Evolutionary conservation across 345 rosid genomes (phyloP), one percentile per base, ranked within the genome.

Genomic region (Bretschneidera sinensis): DNA sequence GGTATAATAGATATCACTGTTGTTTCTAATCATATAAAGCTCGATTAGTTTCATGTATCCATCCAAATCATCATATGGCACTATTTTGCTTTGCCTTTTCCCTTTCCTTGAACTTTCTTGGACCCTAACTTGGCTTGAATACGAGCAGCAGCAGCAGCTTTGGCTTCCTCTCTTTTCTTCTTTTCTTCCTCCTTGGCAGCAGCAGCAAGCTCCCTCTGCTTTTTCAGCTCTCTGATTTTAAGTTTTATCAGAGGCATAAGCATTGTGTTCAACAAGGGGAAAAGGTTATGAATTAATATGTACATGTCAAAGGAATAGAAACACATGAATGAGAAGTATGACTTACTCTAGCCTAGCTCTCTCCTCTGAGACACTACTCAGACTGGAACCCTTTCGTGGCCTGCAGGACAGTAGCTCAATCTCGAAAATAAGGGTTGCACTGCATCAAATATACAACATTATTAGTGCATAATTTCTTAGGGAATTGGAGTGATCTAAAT

Each of bases 311-410:
- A 7, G 11, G 45, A 39, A 39, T 5, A 39, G 45, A 13, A 39
- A 39, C 11, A 4, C 45, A 17, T 6, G 22, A 48, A 48, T 20
- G 20, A 20, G 21, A 48, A 48, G 21, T 6, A 18, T 5, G 34
- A 65, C 96, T 84, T 78, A 89, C 97, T 85, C 98, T 20, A 89
- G 96, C 77, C 96, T 85, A 18, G 97, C 87, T 71, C 86, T 81
- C 56, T 92, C 98, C 70, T 83, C 90, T 1, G 96, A 84, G 45
- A 78, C 92, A 45, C 86, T 80, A 55, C 77, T 77, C 2, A 76
- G 59, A 57, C 91, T 87, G 16, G 84, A 81, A 70, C 98, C 91
- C 67, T 81, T 89, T 45, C 91, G 73, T 8, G 96, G 96, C 35
- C 71, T 79, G 82, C 96, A 91, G 55, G 85, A 81, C 17, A 83